These are phyloP conservation scores for Termitomyces sp. DNA, from an alignment of 768 basidiomycete genomes.

Conservation along the genomic window DNA sequence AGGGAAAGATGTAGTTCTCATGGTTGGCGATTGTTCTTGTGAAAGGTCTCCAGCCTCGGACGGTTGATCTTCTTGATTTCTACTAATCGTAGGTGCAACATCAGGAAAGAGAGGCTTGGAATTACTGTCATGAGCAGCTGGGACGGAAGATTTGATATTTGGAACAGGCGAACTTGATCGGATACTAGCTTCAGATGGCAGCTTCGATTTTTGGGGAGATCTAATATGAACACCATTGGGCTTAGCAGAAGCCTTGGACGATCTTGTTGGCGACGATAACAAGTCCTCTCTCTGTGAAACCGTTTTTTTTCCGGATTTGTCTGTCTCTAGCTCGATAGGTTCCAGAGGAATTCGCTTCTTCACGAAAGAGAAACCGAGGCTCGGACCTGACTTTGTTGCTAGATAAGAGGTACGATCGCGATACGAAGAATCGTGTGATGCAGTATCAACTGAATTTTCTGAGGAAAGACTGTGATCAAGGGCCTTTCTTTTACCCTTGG, in stretches of 20 bases:
- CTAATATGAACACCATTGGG: conserved; percentile 45
- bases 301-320: conserved; percentile 10
- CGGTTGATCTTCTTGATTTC: not conserved
- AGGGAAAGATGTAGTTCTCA: conserved; percentile 13
- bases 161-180: not conserved
- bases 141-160: not conserved
- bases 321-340: conserved; percentile 34
- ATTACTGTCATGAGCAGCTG: not conserved
- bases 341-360: conserved; percentile 31
- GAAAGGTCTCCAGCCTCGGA: conserved; percentile 9
- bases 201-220: conserved; percentile 29
- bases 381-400: not conserved
- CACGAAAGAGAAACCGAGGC: conserved; percentile 31
- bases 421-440: conserved; percentile 9
- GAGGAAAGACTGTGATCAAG: not conserved
- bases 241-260: conserved; percentile 15
- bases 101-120: not conserved
- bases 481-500: conserved; percentile 9
- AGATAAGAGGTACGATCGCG: conserved; percentile 26
- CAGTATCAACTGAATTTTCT: not conserved
- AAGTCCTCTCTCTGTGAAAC: conserved; percentile 16
- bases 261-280: conserved; percentile 23
- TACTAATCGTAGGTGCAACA: not conserved
- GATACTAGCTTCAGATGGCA: not conserved
- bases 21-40: conserved; percentile 22